Base-by-base conservation (phyloP, 495 filamentous ascomycete genomes). In the Aspergillus saccharolyticus region DNA sequence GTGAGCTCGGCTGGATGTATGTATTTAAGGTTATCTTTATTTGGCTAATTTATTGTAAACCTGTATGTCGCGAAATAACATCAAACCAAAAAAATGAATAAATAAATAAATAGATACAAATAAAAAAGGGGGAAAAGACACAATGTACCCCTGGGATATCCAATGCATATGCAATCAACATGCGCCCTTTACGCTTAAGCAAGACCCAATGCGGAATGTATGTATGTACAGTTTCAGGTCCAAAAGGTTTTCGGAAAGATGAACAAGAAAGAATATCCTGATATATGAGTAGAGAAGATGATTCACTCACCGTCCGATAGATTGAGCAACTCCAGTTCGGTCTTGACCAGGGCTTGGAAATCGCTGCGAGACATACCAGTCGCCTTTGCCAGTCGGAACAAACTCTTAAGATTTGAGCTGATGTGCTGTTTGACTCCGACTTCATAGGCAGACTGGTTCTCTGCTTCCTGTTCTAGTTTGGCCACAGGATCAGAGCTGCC, bases 361-460 rank as follows among this genome's bases (percentile, higher is more conserved):
- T 96, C 92, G 22, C 80, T 80, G 49, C 89, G 78, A 48, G 89
- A 85, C 59, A 98, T 91, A 2, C 94, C 94, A 18, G 84, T 84
- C 16, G 83, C 80, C 63, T 85, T 83, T 44, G 91, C 90, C 30
- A 98, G 74, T 42, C 90, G 77, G 66, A 87, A 96, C 59, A 98
- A 69, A 69, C 89, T 94, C 78, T 96, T 92, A 58, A 98, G 84
- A 65, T 86, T 92, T 7, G 89, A 84, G 44, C 87, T 83, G 22
- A 98, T 86, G 70, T 97, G 94, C 70, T 96, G 90, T 70, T 90
- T 89, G 19, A 97, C 84, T 3, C 86, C 91, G 15, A 89, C 77
- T 66, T 96, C 91, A 53, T 79, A 86, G 51, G 84, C 80, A 18
- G 84, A 84, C 56, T 84, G 83, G 48, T 70, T 82, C 51, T 80